A percentile compares a stretch with the other conserved stretches of the same genome.
Evolutionary conservation across 2,329 filamentous ascomycete species (phyloP).

Genomic region (Fusarium sp.): DNA sequence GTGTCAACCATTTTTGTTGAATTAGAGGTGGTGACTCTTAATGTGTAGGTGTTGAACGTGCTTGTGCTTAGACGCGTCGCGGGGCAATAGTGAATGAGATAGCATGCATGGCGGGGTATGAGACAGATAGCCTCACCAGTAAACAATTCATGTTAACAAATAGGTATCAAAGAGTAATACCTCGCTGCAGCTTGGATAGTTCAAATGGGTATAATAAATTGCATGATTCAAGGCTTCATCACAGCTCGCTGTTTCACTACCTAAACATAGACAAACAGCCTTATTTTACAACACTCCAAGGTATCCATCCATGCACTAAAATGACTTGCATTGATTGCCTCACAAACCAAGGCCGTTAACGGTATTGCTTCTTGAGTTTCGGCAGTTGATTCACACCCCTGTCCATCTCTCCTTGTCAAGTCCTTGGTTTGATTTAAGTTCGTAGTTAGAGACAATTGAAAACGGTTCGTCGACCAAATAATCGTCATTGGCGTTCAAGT

Average conservation of each 20-base stretch:
- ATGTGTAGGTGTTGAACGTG: constrained; percentile 19
- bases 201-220: background rate
- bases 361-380: background rate
- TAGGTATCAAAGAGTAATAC: background rate
- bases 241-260: background rate
- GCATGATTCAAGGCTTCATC: background rate
- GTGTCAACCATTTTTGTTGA: constrained; percentile 50
- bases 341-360: background rate
- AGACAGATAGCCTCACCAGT: background rate
- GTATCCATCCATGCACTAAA: background rate
- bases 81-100: constrained; percentile 20
- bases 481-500: constrained; percentile 12
- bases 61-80: constrained; percentile 37
- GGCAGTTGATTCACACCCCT: constrained; percentile 7
- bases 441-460: background rate
- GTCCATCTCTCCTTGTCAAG: background rate
- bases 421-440: background rate
- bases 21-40: background rate
- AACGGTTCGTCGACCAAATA: background rate
- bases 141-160: background rate
- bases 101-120: constrained; percentile 18
- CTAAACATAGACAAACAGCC: background rate
- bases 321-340: background rate
- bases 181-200: background rate
- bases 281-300: background rate